Evolutionary conservation across 1,284 basidiomycete species (phyloP).

Genomic region (Cystobasidium slooffiae): DNA sequence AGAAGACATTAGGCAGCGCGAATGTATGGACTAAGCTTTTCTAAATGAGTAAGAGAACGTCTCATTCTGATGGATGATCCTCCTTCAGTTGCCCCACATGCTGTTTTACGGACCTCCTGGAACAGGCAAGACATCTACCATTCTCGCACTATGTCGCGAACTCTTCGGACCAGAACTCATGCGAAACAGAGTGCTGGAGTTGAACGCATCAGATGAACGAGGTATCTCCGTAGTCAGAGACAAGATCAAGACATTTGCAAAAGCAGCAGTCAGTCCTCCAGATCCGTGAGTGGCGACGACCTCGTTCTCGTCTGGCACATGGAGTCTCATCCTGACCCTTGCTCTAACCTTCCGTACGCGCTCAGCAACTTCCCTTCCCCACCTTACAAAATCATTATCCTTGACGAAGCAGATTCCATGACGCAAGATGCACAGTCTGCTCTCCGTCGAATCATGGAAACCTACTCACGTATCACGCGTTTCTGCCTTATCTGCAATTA

Average conservation of each 20-base stretch:
- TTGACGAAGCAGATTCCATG: slow-evolving; percentile 99
- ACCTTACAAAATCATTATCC: slow-evolving; percentile 97
- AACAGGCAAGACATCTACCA: slow-evolving; percentile 98
- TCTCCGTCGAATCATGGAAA: slow-evolving; percentile 96
- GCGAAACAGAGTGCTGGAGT: slow-evolving; percentile 86
- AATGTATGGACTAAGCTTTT: slow-evolving; percentile 67
- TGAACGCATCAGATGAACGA: slow-evolving; percentile 99
- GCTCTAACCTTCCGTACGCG: neutral
- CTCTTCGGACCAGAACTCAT: slow-evolving; percentile 99
- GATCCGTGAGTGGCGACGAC: slow-evolving; percentile 16
- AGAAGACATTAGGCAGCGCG: slow-evolving; percentile 85
- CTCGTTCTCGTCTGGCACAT: neutral
- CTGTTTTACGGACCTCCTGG: slow-evolving; percentile 99
- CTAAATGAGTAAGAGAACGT: slow-evolving; percentile 3
- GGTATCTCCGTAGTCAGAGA: slow-evolving; percentile 96
- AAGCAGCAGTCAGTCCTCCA: slow-evolving; percentile 58
- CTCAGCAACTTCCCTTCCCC: slow-evolving; percentile 80
- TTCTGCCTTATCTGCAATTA: slow-evolving; percentile 99
- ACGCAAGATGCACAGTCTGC: slow-evolving; percentile 98
- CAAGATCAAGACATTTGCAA: slow-evolving; percentile 98
- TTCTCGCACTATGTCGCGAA: slow-evolving; percentile 90
- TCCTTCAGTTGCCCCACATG: slow-evolving; percentile 90
- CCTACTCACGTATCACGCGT: slow-evolving; percentile 90
- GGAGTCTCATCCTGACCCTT: neutral
- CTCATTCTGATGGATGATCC: slow-evolving; percentile 33